Base-by-base conservation (phyloP, 2,329 filamentous ascomycete species). In the Aspergillus aculeatus region DNA sequence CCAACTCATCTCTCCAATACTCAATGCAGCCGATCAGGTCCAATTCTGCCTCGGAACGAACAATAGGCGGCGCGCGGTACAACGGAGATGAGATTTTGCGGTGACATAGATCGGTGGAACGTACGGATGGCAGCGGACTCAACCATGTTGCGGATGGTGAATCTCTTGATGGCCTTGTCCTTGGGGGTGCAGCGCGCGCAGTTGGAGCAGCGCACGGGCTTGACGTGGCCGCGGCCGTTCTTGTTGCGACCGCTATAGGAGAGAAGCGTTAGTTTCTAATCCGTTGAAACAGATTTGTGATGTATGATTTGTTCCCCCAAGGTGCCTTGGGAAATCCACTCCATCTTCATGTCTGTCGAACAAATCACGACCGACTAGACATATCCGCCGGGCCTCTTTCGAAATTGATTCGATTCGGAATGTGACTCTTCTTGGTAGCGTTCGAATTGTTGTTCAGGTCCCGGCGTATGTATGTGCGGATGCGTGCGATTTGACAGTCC, bases 101-200 rank as follows among this genome's bases (percentile, higher is more conserved):
- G 61, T 65, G 60, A 50, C 57, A 55, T 51, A 56, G 38, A 58
- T 58, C 61, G 69, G 61, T 61, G 62, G 60, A 69, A 91, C 93
- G 77, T 93, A 98, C 96, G 95, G 82, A 99, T 98, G 78, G 95
- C 95, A 78, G 96, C 95, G 77, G 93, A 97, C 86, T 99, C 95
- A 73, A 99, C 95, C 95, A 99, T 99, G 90, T 99, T 98, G 82
- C 95, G 90, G 87, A 99, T 90, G 84, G 95, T 99, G 88, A 99
- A 99, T 84, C 95, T 89, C 92, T 99, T 99, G 88, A 99, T 98
- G 73, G 96, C 95, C 92, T 99, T 99, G 80, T 99, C 95, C 90
- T 99, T 99, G 81, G 93, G 93, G 64, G 91, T 96, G 86, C 89
- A 92, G 84, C 89, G 86, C 79, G 84, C 92, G 88, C 84, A 95